Evolutionary conservation across 2,329 filamentous ascomycete species (phyloP), one percentile per base, ranked within the genome.

Genomic region (Aphanoascus verrucosus): DNA sequence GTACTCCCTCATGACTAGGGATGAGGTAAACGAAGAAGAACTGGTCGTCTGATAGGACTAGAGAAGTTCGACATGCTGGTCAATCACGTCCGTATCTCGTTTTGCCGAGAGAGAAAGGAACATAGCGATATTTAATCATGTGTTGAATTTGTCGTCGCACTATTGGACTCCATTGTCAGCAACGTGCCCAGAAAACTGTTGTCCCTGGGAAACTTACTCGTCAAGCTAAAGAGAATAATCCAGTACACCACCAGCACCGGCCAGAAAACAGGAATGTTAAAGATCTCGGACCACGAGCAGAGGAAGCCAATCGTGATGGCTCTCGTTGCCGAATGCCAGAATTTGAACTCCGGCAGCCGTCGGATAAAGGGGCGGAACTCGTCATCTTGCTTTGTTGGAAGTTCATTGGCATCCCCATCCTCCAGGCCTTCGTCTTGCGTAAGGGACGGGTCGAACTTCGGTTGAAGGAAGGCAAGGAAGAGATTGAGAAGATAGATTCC

Each of bases 81-180:
- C 44, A 60, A 32, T 40, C 52, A 12, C 66, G 67, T 53, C 73
- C 72, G 70, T 93, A 94, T 67, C 81, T 83, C 59, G 86, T 78
- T 81, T 96, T 96, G 71, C 90, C 90, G 60, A 94, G 82, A 40
- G 87, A 84, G 75, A 96, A 95, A 40, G 90, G 89, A 31, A 95
- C 89, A 68, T 95, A 98, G 74, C 91, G 88, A 77, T 97, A 98
- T 77, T 97, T 98, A 80, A 98, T 91, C 93, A 98, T 98, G 75
- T 97, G 93, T 76, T 98, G 93, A 63, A 98, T 98, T 75, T 98
- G 93, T 77, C 93, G 88, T 72, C 93, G 83, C 93, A 98, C 89
- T 94, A 42, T 19, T 49, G 45, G 28, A 58, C 61, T 58, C 38
- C 9, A 52, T 15, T 7, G 31, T 51, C n/a, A 52, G 50, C n/a